Base-by-base conservation (phyloP, 768 basidiomycete species). In the Leucosporidium scottii region DNA sequence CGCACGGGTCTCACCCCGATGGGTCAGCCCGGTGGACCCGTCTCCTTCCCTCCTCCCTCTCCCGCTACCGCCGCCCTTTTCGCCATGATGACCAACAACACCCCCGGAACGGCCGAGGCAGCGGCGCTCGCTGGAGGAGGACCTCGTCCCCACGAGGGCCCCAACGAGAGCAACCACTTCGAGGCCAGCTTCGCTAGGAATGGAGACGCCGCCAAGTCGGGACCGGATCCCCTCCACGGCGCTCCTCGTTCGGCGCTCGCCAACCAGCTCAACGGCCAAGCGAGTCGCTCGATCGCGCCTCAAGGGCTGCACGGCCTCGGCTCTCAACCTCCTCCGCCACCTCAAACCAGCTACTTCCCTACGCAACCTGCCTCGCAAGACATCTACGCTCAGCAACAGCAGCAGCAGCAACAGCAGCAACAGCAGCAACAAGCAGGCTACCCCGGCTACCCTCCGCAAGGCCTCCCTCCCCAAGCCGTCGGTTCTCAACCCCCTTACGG, bases 61-160 rank as follows among this genome's bases (percentile, higher is more conserved):
- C 93, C 93, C 0, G 89, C 88, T 73, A 97, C 93, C 31, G 87
- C 91, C 15, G 91, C 93, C 9, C 90, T 97, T 78, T 84, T 97
- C 64, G 89, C 88, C 68, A 87, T 96, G 82, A 91, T 94, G 81
- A 88, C 87, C 74, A 88, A 86, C 75, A 74, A 70, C 70, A 74
- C 66, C 50, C 69, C 70, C 20, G 72, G 70, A 4, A 70, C 66
- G 59, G 66, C 67, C 0, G 71, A 68, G 47, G 53, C 68, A 2
- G 34, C 56, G 21, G 70, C 28, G 15, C 53, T 68, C 23, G 67
- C 61, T 1, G 70, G 67, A 1, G 71, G 67, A 13, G 71, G 67
- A 5, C 59, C 71, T 2, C 50, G 71, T 2, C 71, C 71, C 36
- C 71, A 72, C 65, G 71, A 72, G 48, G 71, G 71, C 17, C 59